Conservation (phyloP, 75 land plant species). For the Pinus taeda region DNA sequence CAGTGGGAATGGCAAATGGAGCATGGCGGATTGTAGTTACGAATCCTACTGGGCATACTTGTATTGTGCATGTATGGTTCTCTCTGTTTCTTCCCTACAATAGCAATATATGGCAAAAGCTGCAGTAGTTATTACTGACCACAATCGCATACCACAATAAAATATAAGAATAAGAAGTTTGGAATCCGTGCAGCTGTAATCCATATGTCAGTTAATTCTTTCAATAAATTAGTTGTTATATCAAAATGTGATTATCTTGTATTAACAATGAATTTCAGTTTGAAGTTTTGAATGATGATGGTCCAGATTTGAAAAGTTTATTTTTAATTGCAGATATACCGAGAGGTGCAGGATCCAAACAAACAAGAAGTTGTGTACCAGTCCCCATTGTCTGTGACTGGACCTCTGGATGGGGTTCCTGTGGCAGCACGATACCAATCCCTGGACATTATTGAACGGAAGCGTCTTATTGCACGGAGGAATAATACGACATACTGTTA, state of each 20-base stretch:
- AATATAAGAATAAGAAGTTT: not conserved
- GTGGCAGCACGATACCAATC: conserved; percentile 66
- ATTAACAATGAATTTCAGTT: not conserved
- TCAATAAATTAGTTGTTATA: not conserved
- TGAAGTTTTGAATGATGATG: not conserved
- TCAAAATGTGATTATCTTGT: conserved; percentile 1
- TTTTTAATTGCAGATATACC: conserved; percentile 55
- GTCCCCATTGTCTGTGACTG: conserved; percentile 40
- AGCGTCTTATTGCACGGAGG: conserved; percentile 76
- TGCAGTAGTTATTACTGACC: not conserved
- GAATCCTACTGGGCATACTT: conserved; percentile 94
- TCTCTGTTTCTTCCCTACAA: not conserved
- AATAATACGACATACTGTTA: conserved; percentile 94
- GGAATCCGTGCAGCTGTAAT: not conserved
- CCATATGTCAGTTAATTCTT: not conserved
- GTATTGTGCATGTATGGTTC: conserved; percentile 78
- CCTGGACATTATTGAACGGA: conserved; percentile 68
- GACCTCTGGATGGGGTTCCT: conserved; percentile 76
- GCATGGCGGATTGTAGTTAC: conserved; percentile 95
- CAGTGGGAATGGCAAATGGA: conserved; percentile 64
- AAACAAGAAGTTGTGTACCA: conserved; percentile 54
- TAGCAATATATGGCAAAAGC: conserved; percentile 1
- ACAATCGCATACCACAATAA: conserved; percentile 2
- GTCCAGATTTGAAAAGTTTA: not conserved
- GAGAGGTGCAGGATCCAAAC: conserved; percentile 65